Evolutionary conservation across 129 eudicot species (phyloP), one percentile per base, ranked within the genome.

Genomic region (Heracleum sosnowskyi): DNA sequence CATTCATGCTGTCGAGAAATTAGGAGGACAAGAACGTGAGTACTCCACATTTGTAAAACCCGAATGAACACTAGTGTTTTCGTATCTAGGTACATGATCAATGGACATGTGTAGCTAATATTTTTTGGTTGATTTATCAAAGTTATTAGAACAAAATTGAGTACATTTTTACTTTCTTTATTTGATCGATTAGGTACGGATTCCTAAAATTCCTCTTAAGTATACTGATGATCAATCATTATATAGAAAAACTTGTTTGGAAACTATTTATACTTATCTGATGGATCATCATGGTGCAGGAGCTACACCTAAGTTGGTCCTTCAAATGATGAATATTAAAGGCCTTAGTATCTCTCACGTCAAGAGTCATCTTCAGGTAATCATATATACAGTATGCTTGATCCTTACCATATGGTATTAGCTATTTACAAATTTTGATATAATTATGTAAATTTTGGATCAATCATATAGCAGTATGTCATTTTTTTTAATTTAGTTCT

Each of bases 311-410:
- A 92, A 92, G 79, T 90, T 92, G 82, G 97, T 92, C 83, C 97
- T 92, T 80, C 97, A 92, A 78, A 76, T 88, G 77, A 92, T 92
- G 97, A 92, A 92, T 75, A 78, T 92, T 28, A 92, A 92, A 85
- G 96, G 97, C 69, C 97, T 92, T 62, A 87, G 93, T 76, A 92
- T 92, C 80, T 90, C 96, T 85, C 97, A 92, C 86, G 93, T 92
- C 90, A 92, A 92, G 86, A 92, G 97, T 89, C 97, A 92, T 85
- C 96, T 92, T 84, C 97, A 92, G 93, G 97, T 92, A 62, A 44
- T 39, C 51, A 29, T 40, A 17, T n/a, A 37, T 11, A 7, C 28
- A 1, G 13, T 45, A 12, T 12, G 1, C 20, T 18, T 4, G 24
- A 49, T 49, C 1, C 24, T 2, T 18, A 7, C 47, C 11, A 8